Conservation (phyloP, 179 eudicot genomes). For the Actinidia polygama region DNA sequence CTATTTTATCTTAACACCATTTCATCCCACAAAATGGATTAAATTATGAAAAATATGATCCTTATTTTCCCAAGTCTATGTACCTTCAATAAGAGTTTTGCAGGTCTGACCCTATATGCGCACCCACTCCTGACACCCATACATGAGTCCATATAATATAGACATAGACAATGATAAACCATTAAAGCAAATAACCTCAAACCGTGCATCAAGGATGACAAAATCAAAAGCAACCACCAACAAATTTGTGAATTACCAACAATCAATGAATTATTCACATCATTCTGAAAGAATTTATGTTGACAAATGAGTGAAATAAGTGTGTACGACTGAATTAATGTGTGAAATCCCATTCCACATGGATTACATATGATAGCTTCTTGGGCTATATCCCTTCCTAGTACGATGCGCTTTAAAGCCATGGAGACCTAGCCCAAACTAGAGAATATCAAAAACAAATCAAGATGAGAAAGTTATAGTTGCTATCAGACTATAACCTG, state of each 20-base stretch:
- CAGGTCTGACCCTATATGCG: too few species aligned
- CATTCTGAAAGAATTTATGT: conserved; percentile 6
- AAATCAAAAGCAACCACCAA: conserved; percentile 11
- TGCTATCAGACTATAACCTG: not conserved
- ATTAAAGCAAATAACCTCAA: conserved; percentile 6
- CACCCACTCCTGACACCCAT: too few species aligned
- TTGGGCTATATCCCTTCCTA: not conserved
- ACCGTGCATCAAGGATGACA: not conserved
- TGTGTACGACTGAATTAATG: not conserved
- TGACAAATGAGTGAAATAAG: conserved; percentile 6
- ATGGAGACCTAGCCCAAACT: not conserved
- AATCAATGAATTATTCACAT: not conserved
- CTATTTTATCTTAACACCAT: too few species aligned
- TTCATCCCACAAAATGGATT: too few species aligned
- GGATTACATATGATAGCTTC: not conserved
- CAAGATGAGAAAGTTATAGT: not conserved
- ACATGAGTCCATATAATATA: too few species aligned
- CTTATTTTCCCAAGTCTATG: too few species aligned
- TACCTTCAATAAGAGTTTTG: too few species aligned
- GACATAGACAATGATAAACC: not conserved
- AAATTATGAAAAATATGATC: too few species aligned
- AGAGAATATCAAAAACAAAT: not conserved
- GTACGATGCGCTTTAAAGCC: not conserved
- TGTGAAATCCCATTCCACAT: not conserved
- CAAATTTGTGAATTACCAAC: not conserved